Conservation (phyloP, 768 basidiomycete species). For the Boletus patriciae region DNA sequence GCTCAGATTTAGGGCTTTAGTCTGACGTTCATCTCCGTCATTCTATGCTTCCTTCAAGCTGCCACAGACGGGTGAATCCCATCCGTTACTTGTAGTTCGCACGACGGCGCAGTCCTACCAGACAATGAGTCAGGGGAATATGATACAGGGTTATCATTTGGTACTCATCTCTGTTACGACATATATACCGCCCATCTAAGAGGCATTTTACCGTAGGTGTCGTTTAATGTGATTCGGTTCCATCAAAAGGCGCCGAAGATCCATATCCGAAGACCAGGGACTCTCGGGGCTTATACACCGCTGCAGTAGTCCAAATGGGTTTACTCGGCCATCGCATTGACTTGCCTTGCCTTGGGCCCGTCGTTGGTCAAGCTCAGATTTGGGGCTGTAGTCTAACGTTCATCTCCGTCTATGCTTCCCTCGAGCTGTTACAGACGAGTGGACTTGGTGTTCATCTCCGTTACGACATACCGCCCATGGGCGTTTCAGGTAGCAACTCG, state of each 20-base stretch:
- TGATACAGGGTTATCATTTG: too few relatives aligned
- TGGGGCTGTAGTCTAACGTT: neutral
- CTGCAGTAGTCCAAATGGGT: neutral
- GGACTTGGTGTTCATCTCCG: neutral
- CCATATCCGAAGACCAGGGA: too few relatives aligned
- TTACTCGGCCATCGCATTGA: neutral
- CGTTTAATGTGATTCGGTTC: too few relatives aligned
- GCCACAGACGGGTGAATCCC: too few relatives aligned
- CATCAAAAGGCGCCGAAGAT: too few relatives aligned
- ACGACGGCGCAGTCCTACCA: too few relatives aligned
- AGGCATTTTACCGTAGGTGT: too few relatives aligned
- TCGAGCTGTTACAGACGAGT: too few relatives aligned
- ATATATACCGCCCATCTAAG: too few relatives aligned
- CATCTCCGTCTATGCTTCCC: neutral
- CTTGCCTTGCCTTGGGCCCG: neutral
- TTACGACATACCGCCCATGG: neutral
- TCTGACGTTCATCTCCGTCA: neutral
- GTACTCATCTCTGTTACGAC: too few relatives aligned
- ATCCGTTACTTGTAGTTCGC: too few relatives aligned
- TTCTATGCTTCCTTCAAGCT: neutral
- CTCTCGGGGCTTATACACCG: conserved; percentile 4
- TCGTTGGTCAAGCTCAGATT: neutral
- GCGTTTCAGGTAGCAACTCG: neutral
- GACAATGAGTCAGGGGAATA: too few relatives aligned
- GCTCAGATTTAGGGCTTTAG: neutral